Percentiles rank a stretch among this genome's conserved stretches.
These are phyloP conservation scores for Leucocoprinus birnbaumii DNA, from an alignment of 768 basidiomycete species.

Conservation along the genomic window DNA sequence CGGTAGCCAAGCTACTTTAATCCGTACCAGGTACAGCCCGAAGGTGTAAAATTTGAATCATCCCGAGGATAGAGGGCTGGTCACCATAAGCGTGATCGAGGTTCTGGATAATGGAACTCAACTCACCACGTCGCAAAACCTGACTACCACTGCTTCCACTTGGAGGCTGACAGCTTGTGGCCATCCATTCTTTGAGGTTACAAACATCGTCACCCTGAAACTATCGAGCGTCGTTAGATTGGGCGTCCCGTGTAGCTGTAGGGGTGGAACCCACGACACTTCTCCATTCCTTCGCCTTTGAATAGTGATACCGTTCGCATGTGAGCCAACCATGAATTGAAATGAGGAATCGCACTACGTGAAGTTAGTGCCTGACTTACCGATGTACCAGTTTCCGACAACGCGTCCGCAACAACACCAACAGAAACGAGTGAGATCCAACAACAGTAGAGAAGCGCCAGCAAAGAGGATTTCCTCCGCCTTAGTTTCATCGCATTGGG, in stretches of 20 bases:
- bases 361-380: neutral
- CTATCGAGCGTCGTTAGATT: neutral
- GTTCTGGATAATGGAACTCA: neutral
- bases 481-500: conserved; percentile 5
- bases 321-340: too few relatives aligned
- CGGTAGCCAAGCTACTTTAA: neutral
- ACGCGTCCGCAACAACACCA: neutral
- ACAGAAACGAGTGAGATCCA: neutral
- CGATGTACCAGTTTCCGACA: neutral
- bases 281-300: neutral
- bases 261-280: neutral
- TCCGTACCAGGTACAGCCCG: conserved; percentile 1
- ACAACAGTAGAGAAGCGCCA: neutral
- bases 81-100: neutral
- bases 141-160: neutral
- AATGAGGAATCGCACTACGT: neutral
- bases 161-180: neutral
- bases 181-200: neutral
- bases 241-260: neutral
- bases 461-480: neutral
- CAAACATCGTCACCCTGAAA: neutral
- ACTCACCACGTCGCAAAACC: conserved; percentile 1
- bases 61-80: neutral
- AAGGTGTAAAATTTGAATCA: neutral
- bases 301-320: too few relatives aligned